These are phyloP conservation scores for Colletotrichum orchidophilum DNA, from an alignment of 2,329 filamentous ascomycete species.

Conservation along the genomic window DNA sequence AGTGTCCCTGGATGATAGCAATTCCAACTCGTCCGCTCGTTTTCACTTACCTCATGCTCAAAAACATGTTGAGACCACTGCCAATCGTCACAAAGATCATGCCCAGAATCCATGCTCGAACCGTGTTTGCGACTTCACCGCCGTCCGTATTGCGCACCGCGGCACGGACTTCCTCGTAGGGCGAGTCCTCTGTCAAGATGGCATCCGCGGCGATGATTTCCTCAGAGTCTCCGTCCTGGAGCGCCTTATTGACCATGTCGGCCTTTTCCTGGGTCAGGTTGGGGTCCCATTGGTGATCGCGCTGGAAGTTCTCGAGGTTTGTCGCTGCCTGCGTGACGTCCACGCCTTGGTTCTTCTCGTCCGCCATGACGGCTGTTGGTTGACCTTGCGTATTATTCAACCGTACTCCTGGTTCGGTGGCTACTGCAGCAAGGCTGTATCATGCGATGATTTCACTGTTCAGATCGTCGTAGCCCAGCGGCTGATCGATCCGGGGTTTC, in stretches of 20 bases:
- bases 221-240: conserved; percentile 42
- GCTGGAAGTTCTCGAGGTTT: conserved; percentile 42
- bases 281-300: conserved; percentile 46
- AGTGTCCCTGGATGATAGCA: background rate
- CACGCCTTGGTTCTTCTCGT: background rate
- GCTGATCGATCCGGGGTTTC: background rate
- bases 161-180: conserved; percentile 44
- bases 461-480: background rate
- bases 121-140: conserved; percentile 42
- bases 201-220: conserved; percentile 44
- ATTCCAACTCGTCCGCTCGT: background rate
- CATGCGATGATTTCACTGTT: background rate
- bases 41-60: conserved; percentile 24
- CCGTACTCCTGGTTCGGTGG: background rate
- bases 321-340: conserved; percentile 13
- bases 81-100: conserved; percentile 56
- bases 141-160: conserved; percentile 31
- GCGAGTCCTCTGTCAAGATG: conserved; percentile 47
- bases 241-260: conserved; percentile 42
- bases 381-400: background rate
- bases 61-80: conserved; percentile 40
- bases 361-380: background rate
- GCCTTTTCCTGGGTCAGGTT: conserved; percentile 46
- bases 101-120: conserved; percentile 55
- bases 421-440: background rate